These are phyloP conservation scores for Termitomyces titanicus DNA, from an alignment of 768 basidiomycete genomes.

Conservation along the genomic window DNA sequence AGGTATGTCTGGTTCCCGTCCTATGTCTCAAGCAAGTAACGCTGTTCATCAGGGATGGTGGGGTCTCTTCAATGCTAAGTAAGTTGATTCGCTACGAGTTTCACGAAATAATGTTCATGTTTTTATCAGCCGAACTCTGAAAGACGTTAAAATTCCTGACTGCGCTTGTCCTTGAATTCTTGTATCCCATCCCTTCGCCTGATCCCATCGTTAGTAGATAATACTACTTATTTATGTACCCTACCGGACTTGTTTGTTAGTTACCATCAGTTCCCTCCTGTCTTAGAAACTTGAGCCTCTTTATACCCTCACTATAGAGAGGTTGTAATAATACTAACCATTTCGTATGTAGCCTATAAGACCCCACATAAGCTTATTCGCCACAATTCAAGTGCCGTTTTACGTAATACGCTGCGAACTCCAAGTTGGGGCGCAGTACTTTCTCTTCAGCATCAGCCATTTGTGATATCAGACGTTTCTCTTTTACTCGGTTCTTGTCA, in stretches of 20 bases:
- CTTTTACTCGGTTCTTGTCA: conserved; percentile 20
- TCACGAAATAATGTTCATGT: not conserved
- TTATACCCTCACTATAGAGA: not conserved
- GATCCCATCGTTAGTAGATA: too few relatives aligned
- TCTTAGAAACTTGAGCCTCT: not conserved
- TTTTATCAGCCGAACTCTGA: conserved; percentile 57
- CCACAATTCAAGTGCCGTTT: not conserved
- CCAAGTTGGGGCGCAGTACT: not conserved
- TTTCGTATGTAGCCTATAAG: too few relatives aligned
- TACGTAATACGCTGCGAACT: conserved; percentile 5
- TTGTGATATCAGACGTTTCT: not conserved
- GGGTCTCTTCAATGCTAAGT: conserved; percentile 46
- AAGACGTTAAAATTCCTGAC: conserved; percentile 60
- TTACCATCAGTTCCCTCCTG: too few relatives aligned
- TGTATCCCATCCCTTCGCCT: too few relatives aligned
- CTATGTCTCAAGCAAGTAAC: not conserved
- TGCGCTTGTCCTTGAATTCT: conserved; percentile 30
- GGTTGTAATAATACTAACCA: too few relatives aligned
- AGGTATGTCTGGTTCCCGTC: conserved; percentile 19
- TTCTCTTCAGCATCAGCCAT: not conserved
- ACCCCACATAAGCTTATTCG: too few relatives aligned
- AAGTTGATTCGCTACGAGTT: conserved; percentile 14
- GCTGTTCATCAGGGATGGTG: conserved; percentile 33
- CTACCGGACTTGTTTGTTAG: too few relatives aligned
- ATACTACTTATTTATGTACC: too few relatives aligned